A percentile compares a stretch with the other conserved stretches of the same genome.
Conservation (phyloP, 805 yeast species). For the Yamadazyma takamatsuzukensis region DNA sequence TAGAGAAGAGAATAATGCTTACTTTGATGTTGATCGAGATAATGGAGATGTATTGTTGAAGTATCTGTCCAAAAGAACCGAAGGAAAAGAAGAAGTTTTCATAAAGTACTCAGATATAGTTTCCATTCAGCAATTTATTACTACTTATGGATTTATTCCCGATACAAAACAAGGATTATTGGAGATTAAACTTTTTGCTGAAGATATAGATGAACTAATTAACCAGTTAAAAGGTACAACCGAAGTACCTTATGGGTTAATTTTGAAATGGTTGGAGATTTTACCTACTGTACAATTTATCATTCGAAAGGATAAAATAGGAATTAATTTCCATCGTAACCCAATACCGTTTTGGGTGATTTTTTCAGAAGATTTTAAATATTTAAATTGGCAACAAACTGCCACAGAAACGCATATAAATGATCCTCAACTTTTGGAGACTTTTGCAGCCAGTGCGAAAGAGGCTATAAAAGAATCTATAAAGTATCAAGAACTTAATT, state of each 20-base stretch:
- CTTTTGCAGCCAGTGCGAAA: too few relatives aligned
- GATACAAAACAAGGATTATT: slow-evolving; percentile 6
- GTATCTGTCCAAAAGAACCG: slow-evolving; percentile 31
- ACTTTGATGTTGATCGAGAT: slow-evolving; percentile 55
- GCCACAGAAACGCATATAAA: slow-evolving; percentile 4
- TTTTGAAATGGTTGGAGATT: slow-evolving; percentile 25
- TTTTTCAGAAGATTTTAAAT: slow-evolving; percentile 6
- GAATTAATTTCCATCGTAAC: slow-evolving; percentile 8
- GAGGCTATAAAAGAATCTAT: slow-evolving; percentile 21
- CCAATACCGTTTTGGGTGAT: slow-evolving; percentile 14
- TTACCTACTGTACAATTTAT: slow-evolving; percentile 23
- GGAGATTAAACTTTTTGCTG: slow-evolving; percentile 9
- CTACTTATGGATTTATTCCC: slow-evolving; percentile 33
- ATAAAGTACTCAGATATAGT: slow-evolving; percentile 10
- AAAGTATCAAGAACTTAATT: slow-evolving; percentile 22
- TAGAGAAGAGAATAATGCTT: slow-evolving; percentile 41
- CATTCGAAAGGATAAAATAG: slow-evolving; percentile 2
- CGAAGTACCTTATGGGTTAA: slow-evolving; percentile 10
- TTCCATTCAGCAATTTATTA: slow-evolving; percentile 17
- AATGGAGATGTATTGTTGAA: slow-evolving; percentile 55
- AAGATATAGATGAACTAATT: slow-evolving; percentile 8
- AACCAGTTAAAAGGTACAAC: slow-evolving; percentile 9
- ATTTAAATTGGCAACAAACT: slow-evolving; percentile 16
- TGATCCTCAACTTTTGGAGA: slow-evolving; percentile 20
- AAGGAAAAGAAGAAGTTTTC: slow-evolving; percentile 8